Base-by-base conservation (phyloP, 441 rosid species). In the Gossypium laxum region DNA sequence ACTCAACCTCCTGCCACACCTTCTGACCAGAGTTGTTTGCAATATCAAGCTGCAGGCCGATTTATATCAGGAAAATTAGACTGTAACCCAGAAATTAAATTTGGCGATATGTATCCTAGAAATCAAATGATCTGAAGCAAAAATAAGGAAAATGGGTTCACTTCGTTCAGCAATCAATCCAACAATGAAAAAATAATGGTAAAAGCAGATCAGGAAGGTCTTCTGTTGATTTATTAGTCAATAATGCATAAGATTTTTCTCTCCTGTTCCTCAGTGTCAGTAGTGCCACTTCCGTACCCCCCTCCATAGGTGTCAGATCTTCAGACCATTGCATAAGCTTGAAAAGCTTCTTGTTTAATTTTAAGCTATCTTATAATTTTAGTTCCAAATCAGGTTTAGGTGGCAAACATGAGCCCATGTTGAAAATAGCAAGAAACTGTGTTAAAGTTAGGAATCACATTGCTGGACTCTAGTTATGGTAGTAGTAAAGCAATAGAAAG, bases 1-100 rank as follows among this genome's bases (percentile, higher is more conserved):
- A 94, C 79, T 94, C 97, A 4, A 84, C 90, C 74, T 61, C 80
- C 76, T 91, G 98, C 98, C 97, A 91, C 55, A 86, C 85, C 74
- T 85, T 90, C 82, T 94, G 97, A 75, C 76, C 92, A 17, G 96
- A 85, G 81, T 84, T 89, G 78, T 94, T 88, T 81, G 87, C 84
- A 54, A 94, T 94, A 84, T 94, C 98, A 78, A 94, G 97, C 98
- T 94, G 91, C 75, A 75, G 80, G 55, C n/a, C 10, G 58, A 11
- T 51, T 30, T 51, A 51, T 15, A 67, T 28, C 21, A 51, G 18
- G 60, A n/a, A 41, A 63, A 66, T 76, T 69, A 75, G 52, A 28
- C 57, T 19, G 21, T 26, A 22, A 67, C 55, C 30, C 11, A 34
- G 57, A 14, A 47, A 64, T 57, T 60, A 57, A 26, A 56, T 34